Conservation (phyloP, 2,329 filamentous ascomycete species). For the Lecanosticta acicola region DNA sequence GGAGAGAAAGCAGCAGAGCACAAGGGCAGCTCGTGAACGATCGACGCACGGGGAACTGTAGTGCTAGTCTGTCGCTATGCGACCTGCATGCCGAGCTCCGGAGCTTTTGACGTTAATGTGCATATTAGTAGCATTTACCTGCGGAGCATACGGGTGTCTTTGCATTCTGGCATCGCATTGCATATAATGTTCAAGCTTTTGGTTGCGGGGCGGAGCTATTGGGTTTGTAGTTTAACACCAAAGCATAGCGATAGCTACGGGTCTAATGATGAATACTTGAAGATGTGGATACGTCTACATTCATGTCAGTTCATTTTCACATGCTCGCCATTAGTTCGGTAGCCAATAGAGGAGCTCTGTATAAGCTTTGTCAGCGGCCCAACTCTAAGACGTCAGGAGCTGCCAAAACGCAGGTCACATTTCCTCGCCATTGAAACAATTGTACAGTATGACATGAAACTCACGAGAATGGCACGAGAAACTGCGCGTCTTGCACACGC, state of each 20-base stretch:
- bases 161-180: not conserved
- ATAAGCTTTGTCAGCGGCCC: not conserved
- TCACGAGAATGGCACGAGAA: constrained; percentile 21
- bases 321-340: not conserved
- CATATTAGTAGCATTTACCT: not conserved
- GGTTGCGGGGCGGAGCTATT: too few relatives aligned
- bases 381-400: not conserved
- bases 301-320: not conserved
- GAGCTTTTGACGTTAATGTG: not conserved
- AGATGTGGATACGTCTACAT: too few relatives aligned
- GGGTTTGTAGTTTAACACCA: too few relatives aligned
- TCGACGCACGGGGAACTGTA: too few relatives aligned
- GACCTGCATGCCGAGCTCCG: too few relatives aligned
- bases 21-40: not conserved
- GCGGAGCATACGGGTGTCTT: not conserved
- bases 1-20: not conserved
- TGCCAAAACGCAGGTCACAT: not conserved
- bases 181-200: not conserved
- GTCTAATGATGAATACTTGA: too few relatives aligned
- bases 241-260: too few relatives aligned
- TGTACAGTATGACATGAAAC: not conserved
- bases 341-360: not conserved
- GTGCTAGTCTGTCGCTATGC: too few relatives aligned
- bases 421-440: not conserved
- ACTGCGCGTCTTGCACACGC: constrained; percentile 22